phyloP scores from a whole-genome alignment of 768 basidiomycete species.

The Rhizopogon sp. region DNA sequence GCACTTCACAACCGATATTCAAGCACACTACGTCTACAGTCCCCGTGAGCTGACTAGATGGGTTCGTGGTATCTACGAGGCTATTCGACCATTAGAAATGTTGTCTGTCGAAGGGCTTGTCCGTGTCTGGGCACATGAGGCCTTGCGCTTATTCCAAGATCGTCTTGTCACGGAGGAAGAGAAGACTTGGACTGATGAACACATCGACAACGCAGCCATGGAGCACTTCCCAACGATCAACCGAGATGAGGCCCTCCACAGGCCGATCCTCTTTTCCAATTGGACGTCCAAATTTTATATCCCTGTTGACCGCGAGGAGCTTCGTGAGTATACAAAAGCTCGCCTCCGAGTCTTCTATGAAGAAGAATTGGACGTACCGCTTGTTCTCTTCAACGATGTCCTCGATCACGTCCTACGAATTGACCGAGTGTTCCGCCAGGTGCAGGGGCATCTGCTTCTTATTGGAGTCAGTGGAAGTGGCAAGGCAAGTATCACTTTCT shows the following conservation, averaged over 20 bases:
- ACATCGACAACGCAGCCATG: conserved; percentile 78
- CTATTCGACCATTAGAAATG: conserved; percentile 90
- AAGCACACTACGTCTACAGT: conserved; percentile 98
- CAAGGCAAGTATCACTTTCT: conserved; percentile 56
- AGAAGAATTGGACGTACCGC: conserved; percentile 95
- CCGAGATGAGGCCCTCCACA: conserved; percentile 74
- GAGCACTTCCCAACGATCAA: conserved; percentile 93
- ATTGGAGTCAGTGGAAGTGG: conserved; percentile 99
- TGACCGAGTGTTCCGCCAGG: conserved; percentile 97
- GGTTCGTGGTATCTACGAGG: conserved; percentile 96
- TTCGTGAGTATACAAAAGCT: conserved; percentile 96
- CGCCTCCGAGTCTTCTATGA: conserved; percentile 98
- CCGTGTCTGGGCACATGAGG: conserved; percentile 97
- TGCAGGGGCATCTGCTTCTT: conserved; percentile 92
- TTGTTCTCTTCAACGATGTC: conserved; percentile 98
- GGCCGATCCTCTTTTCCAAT: conserved; percentile 97
- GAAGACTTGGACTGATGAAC: conserved; percentile 91
- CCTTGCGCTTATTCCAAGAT: conserved; percentile 95
- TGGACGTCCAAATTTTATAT: conserved; percentile 99
- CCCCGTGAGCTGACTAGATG: conserved; percentile 98
- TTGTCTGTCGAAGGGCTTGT: conserved; percentile 93
- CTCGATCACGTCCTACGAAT: conserved; percentile 97
- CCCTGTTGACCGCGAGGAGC: conserved; percentile 86
- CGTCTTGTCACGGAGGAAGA: conserved; percentile 92
- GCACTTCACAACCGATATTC: conserved; percentile 92